Evolutionary conservation across 805 yeast genomes (phyloP), one percentile per base, ranked within the genome.

Genomic region (Pichia gijzeniarum): DNA sequence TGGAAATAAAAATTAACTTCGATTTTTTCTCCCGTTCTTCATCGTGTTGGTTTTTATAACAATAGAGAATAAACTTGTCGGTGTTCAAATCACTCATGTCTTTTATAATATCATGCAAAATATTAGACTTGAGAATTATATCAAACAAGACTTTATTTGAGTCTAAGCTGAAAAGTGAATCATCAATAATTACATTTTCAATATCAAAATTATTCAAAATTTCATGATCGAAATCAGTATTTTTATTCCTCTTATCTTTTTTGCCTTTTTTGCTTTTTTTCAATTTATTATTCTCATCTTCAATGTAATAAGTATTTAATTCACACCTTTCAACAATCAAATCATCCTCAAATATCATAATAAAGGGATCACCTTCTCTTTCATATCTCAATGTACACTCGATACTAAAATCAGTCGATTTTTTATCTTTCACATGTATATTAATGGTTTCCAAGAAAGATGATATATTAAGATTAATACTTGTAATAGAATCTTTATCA

Each of bases 61-160:
- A 74, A 53, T 71, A 75, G 1, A 77, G 41, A 38, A 70, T 74
- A 28, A 80, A 67, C 36, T 74, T 76, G 36, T 73, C 72, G 5
- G 82, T 71, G 18, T 70, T 70, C 10, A 79, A 60, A 43, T 78
- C 82, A 45, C 73, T 75, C 54, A 82, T 60, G 50, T 81, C 86
- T 45, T 71, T 72, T 17, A 81, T 51, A 0, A 77, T 74, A 40
- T 75, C 77, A 48, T 67, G 69, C n/a, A 81, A 52, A 4, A 78
- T 72, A 22, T 72, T 69, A 0, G 84, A 77, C 30, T 71, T 68
- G 17, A 80, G 58, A 19, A 79, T 72, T 7, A 77, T 72, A 51
- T 80, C 83, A 56, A 75, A 62, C 9, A 66, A 56, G 3, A 79
- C 54, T 20, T 65, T 61, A 31, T 69, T 68, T n/a, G 67, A 55